A percentile compares a stretch with the other conserved stretches of the same genome.
Evolutionary conservation across 768 basidiomycete species (phyloP).

Genomic region (Leccinellum albellum): DNA sequence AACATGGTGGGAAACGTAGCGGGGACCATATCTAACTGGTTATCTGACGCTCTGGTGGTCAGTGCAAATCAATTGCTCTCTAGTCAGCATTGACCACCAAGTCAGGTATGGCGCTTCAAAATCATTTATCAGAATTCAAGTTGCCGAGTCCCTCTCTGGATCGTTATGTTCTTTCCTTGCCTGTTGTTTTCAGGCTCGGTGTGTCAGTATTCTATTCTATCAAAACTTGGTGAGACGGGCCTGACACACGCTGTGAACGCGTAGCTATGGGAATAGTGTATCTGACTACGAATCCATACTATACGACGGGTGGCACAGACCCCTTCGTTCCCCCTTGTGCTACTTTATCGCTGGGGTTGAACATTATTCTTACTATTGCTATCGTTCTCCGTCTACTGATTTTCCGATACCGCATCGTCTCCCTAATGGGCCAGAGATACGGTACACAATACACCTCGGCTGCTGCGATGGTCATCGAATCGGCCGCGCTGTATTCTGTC

Average conservation of each 20-base stretch:
- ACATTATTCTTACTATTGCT: not conserved
- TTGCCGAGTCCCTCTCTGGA: not conserved
- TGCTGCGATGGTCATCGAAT: not conserved
- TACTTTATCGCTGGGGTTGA: not conserved
- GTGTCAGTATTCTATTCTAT: not conserved
- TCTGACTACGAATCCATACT: not conserved
- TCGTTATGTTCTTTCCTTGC: not conserved
- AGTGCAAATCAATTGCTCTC: too few relatives aligned
- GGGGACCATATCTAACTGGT: not conserved
- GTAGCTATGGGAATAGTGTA: not conserved
- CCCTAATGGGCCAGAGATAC: not conserved
- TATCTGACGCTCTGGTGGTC: not conserved
- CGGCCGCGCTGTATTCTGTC: not conserved
- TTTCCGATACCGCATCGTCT: not conserved
- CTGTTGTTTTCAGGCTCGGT: not conserved
- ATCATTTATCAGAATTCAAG: not conserved
- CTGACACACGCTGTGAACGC: not conserved
- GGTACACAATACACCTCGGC: not conserved
- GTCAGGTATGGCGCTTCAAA: not conserved
- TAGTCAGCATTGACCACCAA: not conserved
- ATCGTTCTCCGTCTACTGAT: not conserved
- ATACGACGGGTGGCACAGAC: not conserved
- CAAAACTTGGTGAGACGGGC: not conserved
- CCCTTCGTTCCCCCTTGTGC: not conserved
- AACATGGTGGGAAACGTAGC: not conserved